Evolutionary conservation across 1,284 basidiomycete genomes (phyloP).

Genomic region (Pholiota adiposa): DNA sequence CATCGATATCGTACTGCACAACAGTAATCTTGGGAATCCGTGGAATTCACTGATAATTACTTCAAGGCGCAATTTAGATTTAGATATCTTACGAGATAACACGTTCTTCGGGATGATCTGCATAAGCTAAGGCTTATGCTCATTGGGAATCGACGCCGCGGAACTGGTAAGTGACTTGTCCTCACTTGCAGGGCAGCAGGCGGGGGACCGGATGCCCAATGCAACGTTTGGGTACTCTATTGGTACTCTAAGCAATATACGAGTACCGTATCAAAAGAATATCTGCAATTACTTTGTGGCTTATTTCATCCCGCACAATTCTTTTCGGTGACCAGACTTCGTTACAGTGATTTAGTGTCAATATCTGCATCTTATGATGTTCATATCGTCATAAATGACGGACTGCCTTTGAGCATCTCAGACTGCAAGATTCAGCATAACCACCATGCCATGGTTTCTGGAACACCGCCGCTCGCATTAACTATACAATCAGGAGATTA

Average conservation of each 20-base stretch:
- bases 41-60: background rate
- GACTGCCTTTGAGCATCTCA: background rate
- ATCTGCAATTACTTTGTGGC: too few species aligned
- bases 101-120: background rate
- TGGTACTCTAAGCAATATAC: too few species aligned
- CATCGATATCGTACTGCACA: background rate
- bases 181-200: background rate
- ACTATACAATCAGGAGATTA: background rate
- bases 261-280: too few species aligned
- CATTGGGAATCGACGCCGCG: background rate
- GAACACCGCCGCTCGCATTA: background rate
- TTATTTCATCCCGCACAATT: too few species aligned
- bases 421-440: background rate
- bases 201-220: background rate
- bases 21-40: background rate
- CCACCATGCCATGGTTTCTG: background rate
- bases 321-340: too few species aligned
- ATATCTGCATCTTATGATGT: too few species aligned
- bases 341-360: too few species aligned
- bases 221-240: too few species aligned
- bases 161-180: background rate
- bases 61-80: background rate
- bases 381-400: too few species aligned
- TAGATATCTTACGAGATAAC: background rate
- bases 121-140: slow-evolving; percentile 1